Conservation (phyloP, 2,329 filamentous ascomycete species). For the Sclerotiophoma versabilis region DNA sequence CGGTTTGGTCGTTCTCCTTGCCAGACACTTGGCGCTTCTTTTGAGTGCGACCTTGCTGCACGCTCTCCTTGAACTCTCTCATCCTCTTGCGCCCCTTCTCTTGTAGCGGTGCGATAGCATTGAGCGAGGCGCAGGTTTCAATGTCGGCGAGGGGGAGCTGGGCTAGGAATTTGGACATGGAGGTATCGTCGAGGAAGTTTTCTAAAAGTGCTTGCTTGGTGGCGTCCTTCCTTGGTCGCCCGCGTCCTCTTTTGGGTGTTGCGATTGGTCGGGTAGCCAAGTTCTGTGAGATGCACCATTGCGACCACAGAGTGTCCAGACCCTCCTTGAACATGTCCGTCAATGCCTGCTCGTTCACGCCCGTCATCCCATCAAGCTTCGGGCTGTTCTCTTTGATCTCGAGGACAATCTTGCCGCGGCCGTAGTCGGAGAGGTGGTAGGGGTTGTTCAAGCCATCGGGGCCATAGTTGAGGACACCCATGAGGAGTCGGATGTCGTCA, state of each 20-base stretch:
- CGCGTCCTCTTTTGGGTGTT: slow-evolving; percentile 46
- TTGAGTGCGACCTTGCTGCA: slow-evolving; percentile 49
- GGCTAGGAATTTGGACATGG: slow-evolving; percentile 58
- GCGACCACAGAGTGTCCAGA: slow-evolving; percentile 55
- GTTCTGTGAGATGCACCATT: slow-evolving; percentile 45
- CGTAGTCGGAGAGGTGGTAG: slow-evolving; percentile 54
- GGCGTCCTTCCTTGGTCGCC: slow-evolving; percentile 40
- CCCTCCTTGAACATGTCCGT: slow-evolving; percentile 59
- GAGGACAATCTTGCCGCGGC: slow-evolving; percentile 52
- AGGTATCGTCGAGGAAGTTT: slow-evolving; percentile 44
- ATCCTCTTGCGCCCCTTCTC: slow-evolving; percentile 73
- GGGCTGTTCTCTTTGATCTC: slow-evolving; percentile 46
- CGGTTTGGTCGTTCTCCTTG: slow-evolving; percentile 41
- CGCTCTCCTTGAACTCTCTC: slow-evolving; percentile 70
- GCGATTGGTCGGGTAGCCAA: slow-evolving; percentile 35
- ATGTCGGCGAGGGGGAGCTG: slow-evolving; percentile 65
- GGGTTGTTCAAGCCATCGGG: slow-evolving; percentile 39
- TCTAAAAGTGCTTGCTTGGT: slow-evolving; percentile 59
- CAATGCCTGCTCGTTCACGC: slow-evolving; percentile 56
- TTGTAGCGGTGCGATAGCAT: slow-evolving; percentile 64
- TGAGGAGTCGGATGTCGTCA: slow-evolving; percentile 55
- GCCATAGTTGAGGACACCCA: slow-evolving; percentile 50
- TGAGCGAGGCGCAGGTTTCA: slow-evolving; percentile 59
- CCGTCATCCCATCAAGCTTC: slow-evolving; percentile 34
- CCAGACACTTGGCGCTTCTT: slow-evolving; percentile 40